A percentile compares a stretch with the other conserved stretches of the same genome.
These are phyloP conservation scores for Mycotypha africana DNA, from an alignment of 371 early-diverging fungal species.

Conservation along the genomic window DNA sequence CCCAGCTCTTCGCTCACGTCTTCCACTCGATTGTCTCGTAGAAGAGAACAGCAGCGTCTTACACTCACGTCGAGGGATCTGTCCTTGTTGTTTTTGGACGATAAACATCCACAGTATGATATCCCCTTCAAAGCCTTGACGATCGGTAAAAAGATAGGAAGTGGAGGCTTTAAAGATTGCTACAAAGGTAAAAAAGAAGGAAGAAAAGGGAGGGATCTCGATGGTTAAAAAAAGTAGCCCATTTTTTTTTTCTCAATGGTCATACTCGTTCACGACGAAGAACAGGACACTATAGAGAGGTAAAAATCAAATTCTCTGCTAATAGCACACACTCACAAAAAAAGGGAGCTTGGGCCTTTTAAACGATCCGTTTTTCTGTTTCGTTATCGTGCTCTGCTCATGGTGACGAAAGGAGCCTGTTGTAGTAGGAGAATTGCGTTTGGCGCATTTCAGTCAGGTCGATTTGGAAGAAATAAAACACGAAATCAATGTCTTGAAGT, in stretches of 20 bases:
- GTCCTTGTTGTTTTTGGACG: conserved; percentile 47
- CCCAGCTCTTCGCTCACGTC: conserved; percentile 28
- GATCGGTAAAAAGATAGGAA: conserved; percentile 61
- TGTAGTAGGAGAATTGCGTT: conserved; percentile 67
- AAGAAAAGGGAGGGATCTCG: conserved; percentile 9
- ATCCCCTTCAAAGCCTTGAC: conserved; percentile 56
- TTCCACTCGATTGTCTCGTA: too few species aligned
- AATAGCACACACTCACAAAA: too few species aligned
- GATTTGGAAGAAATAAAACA: conserved; percentile 72
- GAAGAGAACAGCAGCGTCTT: conserved; percentile 23
- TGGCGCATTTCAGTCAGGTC: conserved; percentile 58
- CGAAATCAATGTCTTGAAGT: conserved; percentile 74
- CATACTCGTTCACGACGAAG: too few species aligned
- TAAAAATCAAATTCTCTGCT: too few species aligned
- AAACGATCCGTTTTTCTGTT: too few species aligned
- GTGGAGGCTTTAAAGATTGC: conserved; percentile 82
- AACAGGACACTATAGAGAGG: too few species aligned
- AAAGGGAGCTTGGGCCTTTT: too few species aligned
- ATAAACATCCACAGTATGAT: conserved; percentile 40
- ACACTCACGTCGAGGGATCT: conserved; percentile 49
- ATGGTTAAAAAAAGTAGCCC: too few species aligned
- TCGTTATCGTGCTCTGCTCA: too few species aligned
- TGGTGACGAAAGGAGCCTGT: conserved; percentile 56
- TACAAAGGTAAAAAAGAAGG: conserved; percentile 41
- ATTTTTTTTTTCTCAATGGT: neutral